Evolutionary conservation across 2,329 filamentous ascomycete species (phyloP).

Genomic region (Colletotrichum zoysiae): DNA sequence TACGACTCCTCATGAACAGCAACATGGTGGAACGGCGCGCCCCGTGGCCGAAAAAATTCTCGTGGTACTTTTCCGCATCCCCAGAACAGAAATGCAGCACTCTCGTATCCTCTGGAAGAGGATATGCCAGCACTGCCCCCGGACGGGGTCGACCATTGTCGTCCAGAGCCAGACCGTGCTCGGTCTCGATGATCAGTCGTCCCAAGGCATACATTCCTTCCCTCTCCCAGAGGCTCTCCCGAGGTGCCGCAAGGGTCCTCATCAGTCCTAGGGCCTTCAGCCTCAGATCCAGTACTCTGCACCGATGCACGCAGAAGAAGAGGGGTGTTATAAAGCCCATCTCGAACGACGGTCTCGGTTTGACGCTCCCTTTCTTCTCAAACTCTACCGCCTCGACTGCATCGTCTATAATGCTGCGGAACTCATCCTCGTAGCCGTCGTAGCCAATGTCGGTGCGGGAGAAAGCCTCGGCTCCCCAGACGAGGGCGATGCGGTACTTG

Average conservation of each 20-base stretch:
- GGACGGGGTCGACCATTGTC: background rate
- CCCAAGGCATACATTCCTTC: constrained; percentile 26
- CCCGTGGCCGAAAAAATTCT: background rate
- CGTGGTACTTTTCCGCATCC: background rate
- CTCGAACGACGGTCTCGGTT: constrained; percentile 21
- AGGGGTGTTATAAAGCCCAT: constrained; percentile 26
- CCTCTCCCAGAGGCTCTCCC: constrained; percentile 24
- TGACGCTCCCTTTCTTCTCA: background rate
- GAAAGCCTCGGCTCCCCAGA: constrained; percentile 24
- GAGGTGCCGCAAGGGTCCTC: constrained; percentile 42
- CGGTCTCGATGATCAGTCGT: constrained; percentile 30
- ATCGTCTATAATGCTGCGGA: constrained; percentile 53
- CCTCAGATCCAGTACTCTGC: constrained; percentile 50
- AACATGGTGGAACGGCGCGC: background rate
- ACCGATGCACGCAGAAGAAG: constrained; percentile 19
- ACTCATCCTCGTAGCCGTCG: constrained; percentile 51
- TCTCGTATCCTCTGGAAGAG: constrained; percentile 7
- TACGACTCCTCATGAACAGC: background rate
- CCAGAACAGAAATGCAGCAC: constrained; percentile 1
- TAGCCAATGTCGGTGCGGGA: constrained; percentile 48
- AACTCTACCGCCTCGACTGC: constrained; percentile 34
- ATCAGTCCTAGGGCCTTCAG: constrained; percentile 52
- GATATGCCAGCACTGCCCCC: background rate
- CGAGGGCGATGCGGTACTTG: constrained; percentile 1
- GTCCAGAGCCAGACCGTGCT: constrained; percentile 21